Evolutionary conservation across 2,329 filamentous ascomycete genomes (phyloP).

Genomic region (Fusarium musae): DNA sequence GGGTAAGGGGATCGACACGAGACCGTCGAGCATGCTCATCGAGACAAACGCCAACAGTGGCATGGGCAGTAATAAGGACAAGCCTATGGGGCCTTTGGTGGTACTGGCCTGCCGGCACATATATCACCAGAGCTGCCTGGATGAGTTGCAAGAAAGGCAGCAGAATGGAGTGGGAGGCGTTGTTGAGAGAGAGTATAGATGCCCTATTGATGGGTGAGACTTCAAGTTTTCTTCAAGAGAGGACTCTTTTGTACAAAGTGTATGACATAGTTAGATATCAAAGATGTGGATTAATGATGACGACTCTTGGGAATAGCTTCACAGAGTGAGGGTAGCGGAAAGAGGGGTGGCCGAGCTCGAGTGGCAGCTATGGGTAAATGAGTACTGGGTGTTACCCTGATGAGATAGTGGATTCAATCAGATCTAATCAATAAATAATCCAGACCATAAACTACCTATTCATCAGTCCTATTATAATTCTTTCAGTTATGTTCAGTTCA

Average conservation of each 20-base stretch:
- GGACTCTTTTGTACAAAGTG: slow-evolving; percentile 38
- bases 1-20: slow-evolving; percentile 56
- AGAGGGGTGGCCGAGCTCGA: not conserved
- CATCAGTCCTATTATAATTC: not conserved
- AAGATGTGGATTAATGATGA: slow-evolving; percentile 43
- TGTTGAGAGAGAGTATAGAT: slow-evolving; percentile 63
- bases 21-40: slow-evolving; percentile 55
- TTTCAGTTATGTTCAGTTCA: not conserved
- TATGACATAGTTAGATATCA: slow-evolving; percentile 38
- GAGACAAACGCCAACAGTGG: slow-evolving; percentile 43
- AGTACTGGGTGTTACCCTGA: not conserved
- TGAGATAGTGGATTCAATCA: not conserved
- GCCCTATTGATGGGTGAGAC: slow-evolving; percentile 65
- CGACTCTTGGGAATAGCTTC: slow-evolving; percentile 22
- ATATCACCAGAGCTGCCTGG: slow-evolving; percentile 75
- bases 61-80: slow-evolving; percentile 49
- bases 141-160: slow-evolving; percentile 68
- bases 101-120: slow-evolving; percentile 77
- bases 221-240: slow-evolving; percentile 1
- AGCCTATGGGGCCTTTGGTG: slow-evolving; percentile 71
- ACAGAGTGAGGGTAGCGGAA: not conserved
- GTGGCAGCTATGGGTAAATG: not conserved
- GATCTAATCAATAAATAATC: not conserved
- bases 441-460: not conserved
- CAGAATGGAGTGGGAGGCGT: slow-evolving; percentile 59